Conservation (phyloP, 192 early-diverging fungal species). For the Podila minutissima region DNA sequence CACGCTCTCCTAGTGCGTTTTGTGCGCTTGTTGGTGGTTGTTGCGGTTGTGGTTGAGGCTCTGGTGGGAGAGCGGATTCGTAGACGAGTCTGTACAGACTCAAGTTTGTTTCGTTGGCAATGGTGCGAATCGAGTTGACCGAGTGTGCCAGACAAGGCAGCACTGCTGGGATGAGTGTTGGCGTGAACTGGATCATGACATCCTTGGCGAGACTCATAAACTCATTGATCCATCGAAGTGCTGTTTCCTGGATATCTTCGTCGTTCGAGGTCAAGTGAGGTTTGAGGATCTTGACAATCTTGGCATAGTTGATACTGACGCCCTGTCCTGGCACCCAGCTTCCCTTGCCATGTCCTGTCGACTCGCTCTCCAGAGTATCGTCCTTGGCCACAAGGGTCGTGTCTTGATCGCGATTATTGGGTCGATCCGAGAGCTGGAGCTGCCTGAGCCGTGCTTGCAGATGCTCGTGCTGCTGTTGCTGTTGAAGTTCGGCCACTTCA, state of each 20-base stretch:
- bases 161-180: conserved; percentile 82
- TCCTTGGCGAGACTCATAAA: conserved; percentile 86
- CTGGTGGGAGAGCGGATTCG: conserved; percentile 62
- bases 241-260: conserved; percentile 93
- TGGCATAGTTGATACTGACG: conserved; percentile 84
- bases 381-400: not conserved
- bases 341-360: conserved; percentile 61
- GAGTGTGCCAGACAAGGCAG: conserved; percentile 89
- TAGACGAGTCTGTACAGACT: conserved; percentile 81
- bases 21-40: not conserved
- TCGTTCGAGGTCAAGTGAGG: conserved; percentile 81
- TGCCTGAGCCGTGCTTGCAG: conserved; percentile 43
- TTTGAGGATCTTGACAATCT: conserved; percentile 84
- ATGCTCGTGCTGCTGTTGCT: conserved; percentile 55
- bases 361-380: conserved; percentile 42
- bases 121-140: conserved; percentile 67
- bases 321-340: conserved; percentile 81
- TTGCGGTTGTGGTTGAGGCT: conserved; percentile 18
- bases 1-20: conserved; percentile 10
- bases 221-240: conserved; percentile 91
- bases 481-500: conserved; percentile 72
- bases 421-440: conserved; percentile 15
- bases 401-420: conserved; percentile 11
- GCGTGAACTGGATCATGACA: conserved; percentile 85
- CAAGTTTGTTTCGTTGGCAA: conserved; percentile 86